phyloP scores from a whole-genome alignment of 2,329 filamentous ascomycete species.

The Cylindrodendrum hubeiense region DNA sequence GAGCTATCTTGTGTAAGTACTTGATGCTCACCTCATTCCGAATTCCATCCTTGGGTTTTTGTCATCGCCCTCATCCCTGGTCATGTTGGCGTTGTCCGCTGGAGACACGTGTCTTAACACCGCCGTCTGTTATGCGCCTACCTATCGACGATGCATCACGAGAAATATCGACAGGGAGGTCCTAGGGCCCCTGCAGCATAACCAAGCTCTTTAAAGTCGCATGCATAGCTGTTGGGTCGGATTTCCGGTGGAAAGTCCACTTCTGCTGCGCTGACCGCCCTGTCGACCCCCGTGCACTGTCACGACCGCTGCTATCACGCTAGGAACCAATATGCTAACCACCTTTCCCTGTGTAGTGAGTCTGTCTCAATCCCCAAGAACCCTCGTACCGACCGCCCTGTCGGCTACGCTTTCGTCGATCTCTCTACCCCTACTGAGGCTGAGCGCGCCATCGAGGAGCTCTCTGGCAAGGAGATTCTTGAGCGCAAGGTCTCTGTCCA shows the following conservation, averaged over 20 bases:
- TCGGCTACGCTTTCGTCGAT: conserved; percentile 99
- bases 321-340: conserved; percentile 43
- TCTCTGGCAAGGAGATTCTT: conserved; percentile 97
- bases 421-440: conserved; percentile 95
- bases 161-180: not conserved
- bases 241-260: not conserved
- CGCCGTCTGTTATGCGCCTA: conserved; percentile 6
- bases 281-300: not conserved
- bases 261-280: not conserved
- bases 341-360: conserved; percentile 73
- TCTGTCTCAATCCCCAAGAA: conserved; percentile 99
- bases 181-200: not conserved
- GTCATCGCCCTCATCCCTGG: conserved; percentile 4
- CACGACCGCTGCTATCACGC: not conserved
- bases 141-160: conserved; percentile 8
- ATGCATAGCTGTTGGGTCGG: not conserved
- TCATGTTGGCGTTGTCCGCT: conserved; percentile 13
- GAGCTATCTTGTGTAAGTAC: conserved; percentile 96
- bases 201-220: not conserved
- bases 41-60: not conserved
- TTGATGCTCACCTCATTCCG: conserved; percentile 13
- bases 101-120: conserved; percentile 42
- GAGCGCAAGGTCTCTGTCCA: conserved; percentile 99
- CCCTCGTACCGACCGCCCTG: conserved; percentile 96
- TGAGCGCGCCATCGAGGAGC: conserved; percentile 92